Evolutionary conservation across 2,329 filamentous ascomycete species (phyloP).

Genomic region (Ophiostoma sp.): DNA sequence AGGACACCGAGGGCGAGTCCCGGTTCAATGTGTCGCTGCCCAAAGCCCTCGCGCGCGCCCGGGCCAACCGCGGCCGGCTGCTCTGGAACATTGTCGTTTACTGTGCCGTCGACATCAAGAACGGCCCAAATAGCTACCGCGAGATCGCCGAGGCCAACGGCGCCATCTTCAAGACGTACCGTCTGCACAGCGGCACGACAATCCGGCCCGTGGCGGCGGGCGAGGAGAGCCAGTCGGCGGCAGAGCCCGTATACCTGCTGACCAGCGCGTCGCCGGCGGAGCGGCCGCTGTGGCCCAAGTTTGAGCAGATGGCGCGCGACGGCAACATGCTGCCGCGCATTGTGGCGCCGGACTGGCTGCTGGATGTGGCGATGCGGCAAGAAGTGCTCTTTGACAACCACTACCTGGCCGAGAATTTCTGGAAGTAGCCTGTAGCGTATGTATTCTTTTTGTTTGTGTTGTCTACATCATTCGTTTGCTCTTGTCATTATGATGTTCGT

Average conservation of each 20-base stretch:
- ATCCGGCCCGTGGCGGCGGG: constrained; percentile 55
- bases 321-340: constrained; percentile 76
- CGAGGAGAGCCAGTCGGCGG: constrained; percentile 54
- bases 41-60: constrained; percentile 64
- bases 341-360: constrained; percentile 80
- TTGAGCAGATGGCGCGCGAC: constrained; percentile 70
- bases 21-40: constrained; percentile 64
- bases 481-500: not conserved
- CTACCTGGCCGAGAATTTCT: constrained; percentile 45
- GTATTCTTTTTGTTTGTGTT: not conserved
- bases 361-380: constrained; percentile 86
- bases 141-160: constrained; percentile 85
- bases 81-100: constrained; percentile 74
- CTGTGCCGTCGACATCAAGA: constrained; percentile 72
- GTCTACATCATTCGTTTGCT: not conserved
- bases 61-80: constrained; percentile 69
- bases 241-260: constrained; percentile 77
- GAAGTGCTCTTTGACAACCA: constrained; percentile 62
- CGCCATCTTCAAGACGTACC: constrained; percentile 72
- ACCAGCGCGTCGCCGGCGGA: constrained; percentile 64
- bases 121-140: constrained; percentile 78
- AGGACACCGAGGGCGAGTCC: constrained; percentile 68
- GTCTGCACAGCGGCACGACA: constrained; percentile 63
- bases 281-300: constrained; percentile 69
- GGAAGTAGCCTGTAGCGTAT: constrained; percentile 1